These are phyloP conservation scores for Phytophthora europaea DNA, from an alignment of 352 stramenopile genomes.

Conservation along the genomic window DNA sequence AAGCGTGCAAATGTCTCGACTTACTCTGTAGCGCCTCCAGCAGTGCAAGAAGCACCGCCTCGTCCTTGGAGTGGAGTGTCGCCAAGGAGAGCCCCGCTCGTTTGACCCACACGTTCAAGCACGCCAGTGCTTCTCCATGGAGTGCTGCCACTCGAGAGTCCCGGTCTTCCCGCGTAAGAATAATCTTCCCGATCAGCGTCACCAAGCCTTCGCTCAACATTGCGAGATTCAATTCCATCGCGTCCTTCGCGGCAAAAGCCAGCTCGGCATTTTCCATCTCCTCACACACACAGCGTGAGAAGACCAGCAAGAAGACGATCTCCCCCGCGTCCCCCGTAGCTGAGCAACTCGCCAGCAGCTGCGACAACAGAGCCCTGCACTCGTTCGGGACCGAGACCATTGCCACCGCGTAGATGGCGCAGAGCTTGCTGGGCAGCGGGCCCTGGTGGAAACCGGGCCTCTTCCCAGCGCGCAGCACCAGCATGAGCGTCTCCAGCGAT, in stretches of 20 bases:
- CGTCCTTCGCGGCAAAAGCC: constrained; percentile 65
- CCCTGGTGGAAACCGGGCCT: constrained; percentile 37
- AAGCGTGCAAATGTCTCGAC: constrained; percentile 54
- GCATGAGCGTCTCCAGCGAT: constrained; percentile 50
- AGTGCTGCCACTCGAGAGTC: constrained; percentile 42
- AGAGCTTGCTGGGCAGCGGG: constrained; percentile 69
- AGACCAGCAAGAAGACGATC: constrained; percentile 61
- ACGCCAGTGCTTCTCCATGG: constrained; percentile 66
- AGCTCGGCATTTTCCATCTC: constrained; percentile 75
- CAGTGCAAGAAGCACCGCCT: constrained; percentile 49
- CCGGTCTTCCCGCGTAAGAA: constrained; percentile 45
- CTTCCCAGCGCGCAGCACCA: constrained; percentile 39
- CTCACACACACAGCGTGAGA: constrained; percentile 72
- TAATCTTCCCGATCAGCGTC: constrained; percentile 57
- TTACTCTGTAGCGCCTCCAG: constrained; percentile 61
- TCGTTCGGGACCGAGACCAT: constrained; percentile 67
- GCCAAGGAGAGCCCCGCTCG: constrained; percentile 67
- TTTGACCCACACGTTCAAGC: constrained; percentile 68
- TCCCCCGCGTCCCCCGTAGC: constrained; percentile 39
- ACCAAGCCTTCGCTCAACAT: constrained; percentile 57
- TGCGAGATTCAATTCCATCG: constrained; percentile 68
- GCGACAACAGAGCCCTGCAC: constrained; percentile 53
- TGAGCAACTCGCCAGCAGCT: constrained; percentile 37
- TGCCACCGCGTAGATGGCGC: constrained; percentile 61
- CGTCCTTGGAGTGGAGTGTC: constrained; percentile 53